Conservation (phyloP, 2,329 filamentous ascomycete genomes). For the Orbilia oligospora region DNA sequence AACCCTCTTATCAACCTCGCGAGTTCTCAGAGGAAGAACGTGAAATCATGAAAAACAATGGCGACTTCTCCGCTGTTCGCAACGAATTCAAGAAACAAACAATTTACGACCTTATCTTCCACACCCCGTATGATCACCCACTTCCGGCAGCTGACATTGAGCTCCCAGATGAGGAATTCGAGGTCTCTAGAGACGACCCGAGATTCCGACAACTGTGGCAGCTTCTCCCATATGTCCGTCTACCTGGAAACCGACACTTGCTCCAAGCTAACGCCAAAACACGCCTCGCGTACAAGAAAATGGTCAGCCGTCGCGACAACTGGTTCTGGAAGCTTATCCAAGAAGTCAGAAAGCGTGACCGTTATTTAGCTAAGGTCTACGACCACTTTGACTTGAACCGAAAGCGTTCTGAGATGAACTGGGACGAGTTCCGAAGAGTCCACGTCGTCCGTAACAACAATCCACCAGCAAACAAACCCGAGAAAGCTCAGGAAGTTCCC, state of each 20-base stretch:
- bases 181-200: slow-evolving; percentile 57
- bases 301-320: slow-evolving; percentile 40
- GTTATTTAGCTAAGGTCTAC: slow-evolving; percentile 49
- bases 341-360: slow-evolving; percentile 42
- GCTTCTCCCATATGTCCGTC: slow-evolving; percentile 36
- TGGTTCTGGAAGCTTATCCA: slow-evolving; percentile 55
- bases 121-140: slow-evolving; percentile 29
- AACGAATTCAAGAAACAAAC: slow-evolving; percentile 54
- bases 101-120: slow-evolving; percentile 54
- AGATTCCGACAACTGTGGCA: slow-evolving; percentile 49
- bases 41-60: slow-evolving; percentile 15
- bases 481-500: background rate
- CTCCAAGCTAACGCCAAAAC: slow-evolving; percentile 3
- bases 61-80: slow-evolving; percentile 7
- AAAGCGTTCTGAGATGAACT: slow-evolving; percentile 43
- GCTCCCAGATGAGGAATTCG: slow-evolving; percentile 44
- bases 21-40: slow-evolving; percentile 36
- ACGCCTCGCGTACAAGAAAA: slow-evolving; percentile 35
- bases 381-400: slow-evolving; percentile 46
- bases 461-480: background rate
- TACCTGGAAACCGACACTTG: background rate
- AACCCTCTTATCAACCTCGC: slow-evolving; percentile 28
- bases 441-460: slow-evolving; percentile 36
- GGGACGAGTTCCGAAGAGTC: slow-evolving; percentile 44
- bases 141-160: slow-evolving; percentile 33